A percentile compares a stretch with the other conserved stretches of the same genome.
These are phyloP conservation scores for Blastobotrys terrestris DNA, from an alignment of 805 yeast species.

Conservation along the genomic window DNA sequence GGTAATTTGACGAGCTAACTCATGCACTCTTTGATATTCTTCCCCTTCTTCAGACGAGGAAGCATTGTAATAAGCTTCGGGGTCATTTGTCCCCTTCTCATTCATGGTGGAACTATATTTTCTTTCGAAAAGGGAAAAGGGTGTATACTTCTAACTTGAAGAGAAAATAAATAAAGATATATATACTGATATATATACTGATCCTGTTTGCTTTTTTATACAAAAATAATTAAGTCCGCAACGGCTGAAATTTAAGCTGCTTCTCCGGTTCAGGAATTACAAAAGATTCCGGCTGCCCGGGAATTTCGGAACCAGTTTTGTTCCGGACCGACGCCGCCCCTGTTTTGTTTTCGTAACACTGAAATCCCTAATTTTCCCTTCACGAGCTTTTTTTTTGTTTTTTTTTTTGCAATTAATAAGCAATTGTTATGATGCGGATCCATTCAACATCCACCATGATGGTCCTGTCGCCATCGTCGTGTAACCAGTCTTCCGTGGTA, in stretches of 20 bases:
- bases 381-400: neutral
- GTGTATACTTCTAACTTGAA: too few species aligned
- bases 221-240: neutral
- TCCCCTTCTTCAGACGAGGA: neutral
- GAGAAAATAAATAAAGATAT: too few species aligned
- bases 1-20: conserved; percentile 6
- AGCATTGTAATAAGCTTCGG: neutral
- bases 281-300: neutral
- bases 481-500: too few species aligned
- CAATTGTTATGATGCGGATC: too few species aligned
- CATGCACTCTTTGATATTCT: conserved; percentile 3
- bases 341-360: too few species aligned
- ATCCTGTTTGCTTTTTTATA: too few species aligned
- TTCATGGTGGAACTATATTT: neutral
- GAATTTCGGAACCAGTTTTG: neutral
- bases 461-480: too few species aligned
- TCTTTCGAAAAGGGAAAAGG: neutral
- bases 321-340: neutral
- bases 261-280: neutral
- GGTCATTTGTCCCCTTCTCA: neutral
- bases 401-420: neutral
- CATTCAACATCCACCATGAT: too few species aligned
- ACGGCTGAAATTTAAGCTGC: neutral
- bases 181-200: neutral
- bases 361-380: neutral